Conservation (phyloP, 108 stramenopile genomes). For the Nitzschia inconspicua region DNA sequence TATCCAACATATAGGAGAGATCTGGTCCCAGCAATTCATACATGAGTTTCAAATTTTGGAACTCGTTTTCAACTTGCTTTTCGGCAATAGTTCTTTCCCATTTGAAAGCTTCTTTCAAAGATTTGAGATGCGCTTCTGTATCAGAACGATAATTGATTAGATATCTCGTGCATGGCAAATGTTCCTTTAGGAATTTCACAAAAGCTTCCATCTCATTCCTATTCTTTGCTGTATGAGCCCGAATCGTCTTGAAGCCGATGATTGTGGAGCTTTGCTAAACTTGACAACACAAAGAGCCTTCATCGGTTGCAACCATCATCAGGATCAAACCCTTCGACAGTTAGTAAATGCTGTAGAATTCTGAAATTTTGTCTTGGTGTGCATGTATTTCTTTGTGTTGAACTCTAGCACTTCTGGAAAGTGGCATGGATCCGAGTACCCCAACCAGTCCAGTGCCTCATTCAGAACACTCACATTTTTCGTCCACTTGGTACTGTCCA, state of each 20-base stretch:
- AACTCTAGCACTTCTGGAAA: slow-evolving; percentile 9
- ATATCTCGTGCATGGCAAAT: slow-evolving; percentile 34
- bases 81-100: background rate
- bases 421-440: slow-evolving; percentile 14
- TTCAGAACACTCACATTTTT: slow-evolving; percentile 26
- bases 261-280: slow-evolving; percentile 13
- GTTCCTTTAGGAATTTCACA: slow-evolving; percentile 24
- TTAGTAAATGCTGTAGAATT: too few relatives aligned
- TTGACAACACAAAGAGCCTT: too few relatives aligned
- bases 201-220: background rate
- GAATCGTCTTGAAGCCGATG: slow-evolving; percentile 38
- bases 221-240: background rate
- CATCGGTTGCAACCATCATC: too few relatives aligned
- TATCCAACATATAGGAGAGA: slow-evolving; percentile 23
- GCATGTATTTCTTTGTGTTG: slow-evolving; percentile 2
- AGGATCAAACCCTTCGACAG: too few relatives aligned
- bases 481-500: slow-evolving; percentile 34
- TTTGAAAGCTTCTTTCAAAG: too few relatives aligned
- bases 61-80: too few relatives aligned
- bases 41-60: too few relatives aligned
- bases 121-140: slow-evolving; percentile 11
- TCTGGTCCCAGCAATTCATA: slow-evolving; percentile 16
- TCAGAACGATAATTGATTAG: slow-evolving; percentile 27
- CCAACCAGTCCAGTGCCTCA: slow-evolving; percentile 27
- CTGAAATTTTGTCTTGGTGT: too few relatives aligned